Base-by-base conservation (phyloP, 2,329 filamentous ascomycete species). In the Colletotrichum tamarilloi region DNA sequence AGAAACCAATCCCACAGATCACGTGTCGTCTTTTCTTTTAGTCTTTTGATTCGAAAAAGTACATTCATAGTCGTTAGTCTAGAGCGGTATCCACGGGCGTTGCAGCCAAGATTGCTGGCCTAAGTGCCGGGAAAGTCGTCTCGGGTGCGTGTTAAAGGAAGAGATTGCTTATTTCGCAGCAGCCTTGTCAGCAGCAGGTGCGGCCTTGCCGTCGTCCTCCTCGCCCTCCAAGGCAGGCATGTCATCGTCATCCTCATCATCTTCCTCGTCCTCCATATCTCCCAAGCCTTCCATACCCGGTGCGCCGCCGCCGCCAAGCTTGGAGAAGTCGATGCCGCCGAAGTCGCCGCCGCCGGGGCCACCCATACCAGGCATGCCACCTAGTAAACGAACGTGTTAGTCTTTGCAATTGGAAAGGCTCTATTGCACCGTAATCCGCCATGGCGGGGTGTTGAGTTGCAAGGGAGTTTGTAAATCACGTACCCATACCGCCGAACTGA, bases 241-340 rank as follows among this genome's bases (percentile, higher is more conserved):
- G n/a, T 96, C 94, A 4, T 95, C 93, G 65, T 94, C 92, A 49
- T 92, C 90, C 1, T 92, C 93, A 63, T 94, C 92, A 49, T 92
- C 90, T 1, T 92, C 91, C 3, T 89, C 89, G 12, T 89, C 89
- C 2, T 87, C 86, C 26, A 88, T 87, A 6, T 86, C 86, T 7
- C 84, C 84, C 1, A 83, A 84, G 2, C 81, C 85, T 30, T 87
- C 90, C 59, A 82, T 85, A 75, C 84, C 85, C 75, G 82, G 78
- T 58, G 79, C 81, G 60, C 85, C 90, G 76, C 88, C 90, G 75
- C 88, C 92, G 76, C 92, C 92, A 75, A 97, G 92, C 89, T 97
- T 97, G 79, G 94, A 97, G 91, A 97, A 97, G 85, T 97, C 95
- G 81, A 98, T 97, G 79, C 94, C 94, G 79, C 93, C 92, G 76